phyloP scores from a whole-genome alignment of 148 eudicot species.

The Arbutus unedo region DNA sequence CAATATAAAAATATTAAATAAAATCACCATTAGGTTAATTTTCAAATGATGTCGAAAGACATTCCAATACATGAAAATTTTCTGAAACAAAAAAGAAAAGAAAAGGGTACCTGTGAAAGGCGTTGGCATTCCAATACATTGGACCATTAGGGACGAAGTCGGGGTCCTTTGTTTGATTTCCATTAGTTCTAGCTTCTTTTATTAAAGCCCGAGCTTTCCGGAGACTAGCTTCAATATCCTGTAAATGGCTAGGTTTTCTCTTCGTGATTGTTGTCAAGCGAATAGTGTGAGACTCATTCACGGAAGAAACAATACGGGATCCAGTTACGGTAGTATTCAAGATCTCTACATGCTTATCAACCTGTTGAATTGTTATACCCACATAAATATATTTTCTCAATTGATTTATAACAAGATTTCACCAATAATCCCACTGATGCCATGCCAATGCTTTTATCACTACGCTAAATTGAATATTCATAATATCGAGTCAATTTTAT shows the following conservation, averaged over 20 bases:
- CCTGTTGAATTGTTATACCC: conserved; percentile 7
- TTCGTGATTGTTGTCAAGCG: conserved; percentile 11
- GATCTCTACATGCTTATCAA: conserved; percentile 10
- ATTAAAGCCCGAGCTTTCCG: conserved; percentile 56
- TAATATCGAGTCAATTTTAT: background rate
- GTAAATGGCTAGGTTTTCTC: conserved; percentile 37
- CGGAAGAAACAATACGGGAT: background rate
- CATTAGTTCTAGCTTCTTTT: conserved; percentile 29
- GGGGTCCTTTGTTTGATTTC: conserved; percentile 25
- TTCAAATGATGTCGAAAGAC: background rate
- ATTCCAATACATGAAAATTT: background rate
- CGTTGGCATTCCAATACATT: conserved; percentile 31
- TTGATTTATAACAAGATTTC: background rate
- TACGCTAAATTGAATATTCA: background rate
- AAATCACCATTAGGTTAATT: background rate
- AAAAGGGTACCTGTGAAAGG: conserved; percentile 38
- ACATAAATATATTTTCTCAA: background rate
- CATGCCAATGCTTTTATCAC: background rate
- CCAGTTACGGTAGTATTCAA: background rate
- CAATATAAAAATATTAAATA: too few relatives aligned
- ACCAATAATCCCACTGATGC: background rate
- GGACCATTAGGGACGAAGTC: conserved; percentile 37
- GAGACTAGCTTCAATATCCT: conserved; percentile 49
- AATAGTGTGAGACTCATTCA: conserved; percentile 20
- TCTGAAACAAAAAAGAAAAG: background rate